Conservation (phyloP, 148 eudicot genomes). For the Diospyros kaki region DNA sequence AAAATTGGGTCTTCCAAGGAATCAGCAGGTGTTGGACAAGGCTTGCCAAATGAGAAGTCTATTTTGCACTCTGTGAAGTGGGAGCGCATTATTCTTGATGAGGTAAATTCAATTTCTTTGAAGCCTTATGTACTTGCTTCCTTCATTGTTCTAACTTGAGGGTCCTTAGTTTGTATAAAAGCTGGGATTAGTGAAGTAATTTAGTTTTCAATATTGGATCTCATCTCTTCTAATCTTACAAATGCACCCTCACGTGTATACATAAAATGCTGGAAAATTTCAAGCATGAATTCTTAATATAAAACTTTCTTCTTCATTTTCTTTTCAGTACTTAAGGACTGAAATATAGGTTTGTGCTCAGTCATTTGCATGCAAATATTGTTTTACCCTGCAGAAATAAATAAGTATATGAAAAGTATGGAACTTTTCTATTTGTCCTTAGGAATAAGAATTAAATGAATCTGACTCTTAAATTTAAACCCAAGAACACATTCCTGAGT, state of each 20-base stretch:
- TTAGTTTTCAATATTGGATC: not conserved
- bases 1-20: constrained; percentile 24
- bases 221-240: too few relatives aligned
- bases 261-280: not conserved
- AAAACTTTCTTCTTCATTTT: not conserved
- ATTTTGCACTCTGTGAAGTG: constrained; percentile 76
- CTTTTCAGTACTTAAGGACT: not conserved
- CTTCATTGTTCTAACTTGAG: not conserved
- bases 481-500: too few relatives aligned
- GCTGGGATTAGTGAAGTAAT: not conserved
- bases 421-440: too few relatives aligned
- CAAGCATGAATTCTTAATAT: not conserved
- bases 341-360: not conserved
- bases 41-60: constrained; percentile 30
- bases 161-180: not conserved
- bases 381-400: too few relatives aligned
- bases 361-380: too few relatives aligned
- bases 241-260: not conserved
- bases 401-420: too few relatives aligned
- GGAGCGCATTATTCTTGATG: constrained; percentile 88
- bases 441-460: too few relatives aligned
- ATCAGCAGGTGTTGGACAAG: constrained; percentile 22
- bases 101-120: constrained; percentile 39
- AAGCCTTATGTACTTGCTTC: not conserved
- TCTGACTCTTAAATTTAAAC: too few relatives aligned